Base-by-base conservation (phyloP, 805 yeast species). In the Spathaspora arborariae region DNA sequence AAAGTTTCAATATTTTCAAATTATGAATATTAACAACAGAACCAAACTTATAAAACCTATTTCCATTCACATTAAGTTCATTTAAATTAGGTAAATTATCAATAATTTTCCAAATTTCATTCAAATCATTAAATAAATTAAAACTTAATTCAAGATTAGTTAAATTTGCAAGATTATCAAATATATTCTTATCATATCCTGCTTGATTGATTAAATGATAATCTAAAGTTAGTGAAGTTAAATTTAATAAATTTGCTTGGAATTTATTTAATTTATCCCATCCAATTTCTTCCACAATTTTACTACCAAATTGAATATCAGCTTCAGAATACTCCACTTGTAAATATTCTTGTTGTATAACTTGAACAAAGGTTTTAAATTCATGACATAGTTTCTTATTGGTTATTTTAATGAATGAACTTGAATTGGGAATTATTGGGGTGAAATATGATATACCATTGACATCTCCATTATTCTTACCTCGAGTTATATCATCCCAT, bases 401-500 rank as follows among this genome's bases (percentile, higher is more conserved):
- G 5, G 64, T 53, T 0, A 63, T 51, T 56, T 84, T 86, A 24
- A 88, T 48, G 53, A 88, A 88, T 3, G 90, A 80, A 0, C 88
- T 95, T 2, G 82, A 67, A 0, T 68, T 70, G 0, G 59, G n/a
- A 49, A 64, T n/a, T 33, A 27, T 6, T 18, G 47, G 47, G 56
- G 52, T 27, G 60, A 91, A 91, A 59, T 88, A 88, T 45, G 59
- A 54, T 0, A 63, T 55, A 0, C 84, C 88, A 18, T 77, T 68
- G 21, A 80, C 50, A 1, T 58, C 47, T 0, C 98, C 98, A 51
- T 77, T 67, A 59, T 90, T 81, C 55, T 83, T 88, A 1, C 97
- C 97, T 30, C 89, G 69, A 0, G 49, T 46, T 0, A 74, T 64
- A 39, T 80, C 70, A 59, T 91, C 97, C 97, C 97, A 91, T 61